These are phyloP conservation scores for Fusarium sp. DNA, from an alignment of 2,329 filamentous ascomycete genomes.

Conservation along the genomic window DNA sequence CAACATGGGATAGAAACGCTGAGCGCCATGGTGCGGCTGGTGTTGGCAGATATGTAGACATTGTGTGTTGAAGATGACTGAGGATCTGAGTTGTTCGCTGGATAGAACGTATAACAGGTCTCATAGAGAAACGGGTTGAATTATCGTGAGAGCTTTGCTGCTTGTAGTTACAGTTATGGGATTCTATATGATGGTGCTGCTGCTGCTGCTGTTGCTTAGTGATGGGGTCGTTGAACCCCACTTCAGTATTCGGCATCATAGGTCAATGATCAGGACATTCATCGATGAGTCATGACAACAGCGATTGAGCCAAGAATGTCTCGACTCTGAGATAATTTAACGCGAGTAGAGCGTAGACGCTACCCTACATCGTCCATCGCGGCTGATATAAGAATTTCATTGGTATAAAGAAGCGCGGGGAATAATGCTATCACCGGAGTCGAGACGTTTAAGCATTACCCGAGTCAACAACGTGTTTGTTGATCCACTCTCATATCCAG, in stretches of 20 bases:
- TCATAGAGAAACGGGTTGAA: constrained; percentile 35
- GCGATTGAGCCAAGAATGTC: background rate
- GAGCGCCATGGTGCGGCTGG: constrained; percentile 66
- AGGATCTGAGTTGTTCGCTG: constrained; percentile 49
- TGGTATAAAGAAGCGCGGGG: background rate
- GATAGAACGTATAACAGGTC: constrained; percentile 22
- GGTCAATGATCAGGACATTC: no score
- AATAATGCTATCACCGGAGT: background rate
- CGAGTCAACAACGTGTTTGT: background rate
- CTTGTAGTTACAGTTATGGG: background rate
- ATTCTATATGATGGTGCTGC: constrained; percentile 14
- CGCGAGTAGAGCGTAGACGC: background rate
- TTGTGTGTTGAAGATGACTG: constrained; percentile 49
- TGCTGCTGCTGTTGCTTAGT: background rate
- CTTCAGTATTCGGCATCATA: constrained; percentile 19
- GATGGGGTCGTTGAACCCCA: constrained; percentile 27
- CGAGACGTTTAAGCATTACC: background rate
- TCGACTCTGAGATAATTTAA: background rate
- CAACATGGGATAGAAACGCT: constrained; percentile 65
- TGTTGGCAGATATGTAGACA: constrained; percentile 41
- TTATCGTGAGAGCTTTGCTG: constrained; percentile 1
- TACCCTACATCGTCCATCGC: background rate
- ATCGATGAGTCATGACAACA: constrained; percentile 42
- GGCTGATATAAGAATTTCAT: background rate
- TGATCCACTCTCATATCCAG: constrained; percentile 26